A percentile compares a stretch with the other conserved stretches of the same genome.
These are phyloP conservation scores for Fusarium marasasianum DNA, from an alignment of 2,329 filamentous ascomycete genomes.

Conservation along the genomic window DNA sequence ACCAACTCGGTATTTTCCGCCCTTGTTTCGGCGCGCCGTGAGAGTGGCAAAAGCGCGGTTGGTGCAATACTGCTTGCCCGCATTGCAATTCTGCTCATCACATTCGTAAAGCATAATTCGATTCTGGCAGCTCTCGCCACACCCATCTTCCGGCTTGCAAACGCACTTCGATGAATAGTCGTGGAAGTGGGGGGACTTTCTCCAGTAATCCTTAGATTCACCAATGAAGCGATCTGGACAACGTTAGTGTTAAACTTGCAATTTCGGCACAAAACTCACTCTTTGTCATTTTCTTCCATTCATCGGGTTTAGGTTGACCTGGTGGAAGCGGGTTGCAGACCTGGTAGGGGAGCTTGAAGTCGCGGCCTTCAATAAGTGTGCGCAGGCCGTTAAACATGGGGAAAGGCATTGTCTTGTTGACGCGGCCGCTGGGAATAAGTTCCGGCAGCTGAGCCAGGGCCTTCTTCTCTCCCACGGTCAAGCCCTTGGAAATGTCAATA, in stretches of 20 bases:
- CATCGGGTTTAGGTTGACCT: slow-evolving; percentile 89
- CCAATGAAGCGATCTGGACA: slow-evolving; percentile 85
- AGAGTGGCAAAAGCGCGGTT: slow-evolving; percentile 91
- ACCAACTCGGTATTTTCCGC: slow-evolving; percentile 88
- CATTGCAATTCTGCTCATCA: slow-evolving; percentile 86
- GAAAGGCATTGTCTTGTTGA: slow-evolving; percentile 71
- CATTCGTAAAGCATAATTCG: slow-evolving; percentile 98
- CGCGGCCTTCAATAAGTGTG: slow-evolving; percentile 74
- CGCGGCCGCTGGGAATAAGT: slow-evolving; percentile 55
- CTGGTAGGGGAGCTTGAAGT: slow-evolving; percentile 91
- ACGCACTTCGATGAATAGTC: slow-evolving; percentile 81
- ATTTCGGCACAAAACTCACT: slow-evolving; percentile 65
- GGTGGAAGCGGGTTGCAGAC: slow-evolving; percentile 87
- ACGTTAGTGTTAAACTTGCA: slow-evolving; percentile 40
- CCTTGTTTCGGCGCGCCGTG: slow-evolving; percentile 76
- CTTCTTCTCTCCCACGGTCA: slow-evolving; percentile 63
- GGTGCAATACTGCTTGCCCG: slow-evolving; percentile 76
- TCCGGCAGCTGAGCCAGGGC: slow-evolving; percentile 58
- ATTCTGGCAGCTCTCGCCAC: slow-evolving; percentile 91
- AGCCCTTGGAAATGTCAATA: slow-evolving; percentile 56
- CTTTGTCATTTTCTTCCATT: slow-evolving; percentile 91
- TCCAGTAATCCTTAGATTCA: slow-evolving; percentile 82
- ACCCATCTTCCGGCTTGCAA: slow-evolving; percentile 80
- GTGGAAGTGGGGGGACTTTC: slow-evolving; percentile 78
- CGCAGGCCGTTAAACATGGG: slow-evolving; percentile 83